A percentile compares a stretch with the other conserved stretches of the same genome.
Evolutionary conservation across 2,329 filamentous ascomycete genomes (phyloP).

Genomic region (Aspergillus neoniger): DNA sequence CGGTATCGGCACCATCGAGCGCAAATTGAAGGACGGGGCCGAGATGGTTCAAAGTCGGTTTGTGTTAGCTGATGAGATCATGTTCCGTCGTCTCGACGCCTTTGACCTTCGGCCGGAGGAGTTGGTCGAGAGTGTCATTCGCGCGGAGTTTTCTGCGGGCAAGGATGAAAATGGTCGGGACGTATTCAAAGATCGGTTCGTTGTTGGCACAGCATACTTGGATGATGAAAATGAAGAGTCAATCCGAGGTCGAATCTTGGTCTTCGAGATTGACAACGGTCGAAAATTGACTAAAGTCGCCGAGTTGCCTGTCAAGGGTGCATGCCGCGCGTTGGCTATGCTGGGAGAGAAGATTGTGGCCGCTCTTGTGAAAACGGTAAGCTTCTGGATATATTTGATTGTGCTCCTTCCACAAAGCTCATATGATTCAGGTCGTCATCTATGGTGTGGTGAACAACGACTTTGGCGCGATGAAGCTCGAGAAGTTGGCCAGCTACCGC

Average conservation of each 20-base stretch:
- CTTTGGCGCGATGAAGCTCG: slow-evolving; percentile 53
- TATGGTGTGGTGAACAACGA: slow-evolving; percentile 51
- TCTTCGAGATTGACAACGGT: slow-evolving; percentile 74
- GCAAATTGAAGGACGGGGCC: slow-evolving; percentile 68
- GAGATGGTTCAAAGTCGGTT: slow-evolving; percentile 81
- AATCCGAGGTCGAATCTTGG: slow-evolving; percentile 74
- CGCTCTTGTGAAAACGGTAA: slow-evolving; percentile 83
- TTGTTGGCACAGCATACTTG: slow-evolving; percentile 85
- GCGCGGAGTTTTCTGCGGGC: slow-evolving; percentile 68
- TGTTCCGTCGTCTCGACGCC: slow-evolving; percentile 76
- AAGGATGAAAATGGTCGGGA: slow-evolving; percentile 58
- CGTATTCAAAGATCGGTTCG: slow-evolving; percentile 67
- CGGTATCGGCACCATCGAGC: slow-evolving; percentile 80
- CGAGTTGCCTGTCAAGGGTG: slow-evolving; percentile 71
- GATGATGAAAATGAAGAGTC: slow-evolving; percentile 59
- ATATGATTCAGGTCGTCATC: slow-evolving; percentile 54
- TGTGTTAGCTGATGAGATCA: slow-evolving; percentile 84
- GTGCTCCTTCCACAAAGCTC: background rate
- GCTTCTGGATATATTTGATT: slow-evolving; percentile 21
- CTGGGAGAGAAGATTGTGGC: slow-evolving; percentile 78
- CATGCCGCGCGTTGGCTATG: slow-evolving; percentile 76
- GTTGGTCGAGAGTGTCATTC: slow-evolving; percentile 80
- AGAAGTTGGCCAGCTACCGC: slow-evolving; percentile 73
- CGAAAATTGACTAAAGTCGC: slow-evolving; percentile 72
- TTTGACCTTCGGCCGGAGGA: slow-evolving; percentile 68